These are phyloP conservation scores for Rosa lucieae DNA, from an alignment of 306 rosid genomes.

Conservation along the genomic window DNA sequence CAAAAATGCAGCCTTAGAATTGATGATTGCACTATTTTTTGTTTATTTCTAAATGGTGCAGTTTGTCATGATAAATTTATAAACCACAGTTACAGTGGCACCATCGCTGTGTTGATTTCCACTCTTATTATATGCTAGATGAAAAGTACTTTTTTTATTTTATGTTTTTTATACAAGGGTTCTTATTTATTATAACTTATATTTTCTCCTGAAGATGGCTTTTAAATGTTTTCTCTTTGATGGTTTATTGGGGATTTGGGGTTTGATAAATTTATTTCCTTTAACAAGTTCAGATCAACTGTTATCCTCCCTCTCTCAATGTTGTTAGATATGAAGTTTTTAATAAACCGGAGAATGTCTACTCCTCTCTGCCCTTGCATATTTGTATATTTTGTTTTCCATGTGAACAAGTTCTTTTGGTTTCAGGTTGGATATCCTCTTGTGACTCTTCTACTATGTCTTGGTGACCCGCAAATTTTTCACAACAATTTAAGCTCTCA, in stretches of 20 bases:
- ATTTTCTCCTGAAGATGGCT: neutral
- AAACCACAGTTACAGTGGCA: slow-evolving; percentile 1
- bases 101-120: neutral
- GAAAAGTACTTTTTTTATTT: neutral
- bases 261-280: neutral
- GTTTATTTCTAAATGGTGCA: neutral
- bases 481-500: slow-evolving; percentile 80
- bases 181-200: neutral
- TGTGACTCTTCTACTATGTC: slow-evolving; percentile 97
- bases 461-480: slow-evolving; percentile 93
- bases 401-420: slow-evolving; percentile 17
- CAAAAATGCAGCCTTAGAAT: neutral
- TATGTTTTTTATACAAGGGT: neutral
- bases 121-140: neutral
- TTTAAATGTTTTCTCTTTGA: neutral
- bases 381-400: neutral
- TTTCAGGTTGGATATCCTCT: slow-evolving; percentile 91
- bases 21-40: neutral
- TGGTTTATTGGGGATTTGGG: neutral
- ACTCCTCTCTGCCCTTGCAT: neutral
- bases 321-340: neutral
- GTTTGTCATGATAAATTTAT: neutral
- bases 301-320: neutral
- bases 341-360: neutral
- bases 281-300: neutral